These are phyloP conservation scores for Beauveria medogensis DNA, from an alignment of 2,329 filamentous ascomycete genomes.

Conservation along the genomic window DNA sequence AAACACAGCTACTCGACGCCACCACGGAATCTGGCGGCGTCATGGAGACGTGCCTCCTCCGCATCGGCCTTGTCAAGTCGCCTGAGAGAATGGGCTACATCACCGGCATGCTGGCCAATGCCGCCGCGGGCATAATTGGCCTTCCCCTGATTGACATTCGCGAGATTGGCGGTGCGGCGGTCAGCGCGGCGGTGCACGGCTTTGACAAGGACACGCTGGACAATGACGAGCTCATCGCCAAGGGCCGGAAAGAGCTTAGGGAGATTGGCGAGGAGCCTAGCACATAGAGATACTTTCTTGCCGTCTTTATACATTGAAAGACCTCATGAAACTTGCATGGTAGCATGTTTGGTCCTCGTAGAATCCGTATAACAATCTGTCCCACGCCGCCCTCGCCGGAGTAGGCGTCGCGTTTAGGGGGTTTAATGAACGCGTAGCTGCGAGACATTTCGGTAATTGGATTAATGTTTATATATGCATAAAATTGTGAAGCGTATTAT, in stretches of 20 bases:
- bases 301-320: background rate
- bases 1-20: conserved; percentile 33
- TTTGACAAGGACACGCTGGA: conserved; percentile 9
- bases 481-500: no score
- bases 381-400: conserved; percentile 36
- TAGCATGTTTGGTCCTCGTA: conserved; percentile 8
- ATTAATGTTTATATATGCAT: no score
- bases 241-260: conserved; percentile 1
- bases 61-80: conserved; percentile 33
- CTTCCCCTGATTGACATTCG: conserved; percentile 6
- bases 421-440: no score
- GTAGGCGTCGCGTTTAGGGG: background rate
- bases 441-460: no score
- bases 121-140: background rate
- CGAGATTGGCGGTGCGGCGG: conserved; percentile 1
- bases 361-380: conserved; percentile 32
- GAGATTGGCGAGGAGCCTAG: conserved; percentile 1
- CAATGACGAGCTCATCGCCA: conserved; percentile 5
- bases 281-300: background rate
- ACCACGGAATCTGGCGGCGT: conserved; percentile 28
- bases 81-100: background rate
- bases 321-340: background rate
- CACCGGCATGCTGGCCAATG: background rate
- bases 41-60: conserved; percentile 32
- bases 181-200: background rate